A percentile compares a stretch with the other conserved stretches of the same genome.
Evolutionary conservation across 177 flowering plant species (phyloP).

Genomic region (Tripterygium wilfordii): DNA sequence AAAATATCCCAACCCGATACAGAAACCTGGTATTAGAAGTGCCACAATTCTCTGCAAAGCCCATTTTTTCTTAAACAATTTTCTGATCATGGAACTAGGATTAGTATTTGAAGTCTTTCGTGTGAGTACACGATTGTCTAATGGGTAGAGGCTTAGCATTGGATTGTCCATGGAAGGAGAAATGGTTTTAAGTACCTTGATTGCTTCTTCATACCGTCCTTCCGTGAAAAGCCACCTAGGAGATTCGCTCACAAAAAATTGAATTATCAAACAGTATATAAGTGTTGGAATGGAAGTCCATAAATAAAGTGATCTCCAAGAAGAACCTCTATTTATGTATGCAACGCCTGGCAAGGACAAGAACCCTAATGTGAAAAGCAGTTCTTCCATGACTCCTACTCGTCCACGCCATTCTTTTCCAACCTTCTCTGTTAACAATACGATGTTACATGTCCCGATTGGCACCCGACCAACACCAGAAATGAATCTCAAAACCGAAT

Average conservation of each 20-base stretch:
- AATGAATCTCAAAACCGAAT: conserved; percentile 43
- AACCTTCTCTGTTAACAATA: conserved; percentile 54
- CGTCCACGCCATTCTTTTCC: conserved; percentile 63
- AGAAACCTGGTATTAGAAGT: too few relatives aligned
- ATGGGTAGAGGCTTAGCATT: too few relatives aligned
- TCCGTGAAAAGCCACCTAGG: conserved; percentile 71
- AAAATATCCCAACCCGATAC: too few relatives aligned
- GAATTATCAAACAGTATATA: conserved; percentile 29
- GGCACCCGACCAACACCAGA: conserved; percentile 54
- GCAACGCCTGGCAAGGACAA: conserved; percentile 61
- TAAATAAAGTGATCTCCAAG: conserved; percentile 62
- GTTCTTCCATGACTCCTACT: conserved; percentile 44
- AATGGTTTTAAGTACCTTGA: too few relatives aligned
- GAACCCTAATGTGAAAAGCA: conserved; percentile 57
- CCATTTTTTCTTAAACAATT: too few relatives aligned
- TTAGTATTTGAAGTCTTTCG: too few relatives aligned
- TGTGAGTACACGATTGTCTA: too few relatives aligned
- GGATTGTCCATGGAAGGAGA: too few relatives aligned
- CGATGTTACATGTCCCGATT: conserved; percentile 49
- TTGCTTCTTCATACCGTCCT: conserved; percentile 56
- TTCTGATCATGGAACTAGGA: too few relatives aligned
- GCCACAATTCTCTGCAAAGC: too few relatives aligned
- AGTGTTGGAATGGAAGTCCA: conserved; percentile 53
- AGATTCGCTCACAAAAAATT: conserved; percentile 49
- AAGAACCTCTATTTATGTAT: conserved; percentile 22